Conservation (phyloP, 2,329 filamentous ascomycete genomes). For the Pyrenochaeta sp. region DNA sequence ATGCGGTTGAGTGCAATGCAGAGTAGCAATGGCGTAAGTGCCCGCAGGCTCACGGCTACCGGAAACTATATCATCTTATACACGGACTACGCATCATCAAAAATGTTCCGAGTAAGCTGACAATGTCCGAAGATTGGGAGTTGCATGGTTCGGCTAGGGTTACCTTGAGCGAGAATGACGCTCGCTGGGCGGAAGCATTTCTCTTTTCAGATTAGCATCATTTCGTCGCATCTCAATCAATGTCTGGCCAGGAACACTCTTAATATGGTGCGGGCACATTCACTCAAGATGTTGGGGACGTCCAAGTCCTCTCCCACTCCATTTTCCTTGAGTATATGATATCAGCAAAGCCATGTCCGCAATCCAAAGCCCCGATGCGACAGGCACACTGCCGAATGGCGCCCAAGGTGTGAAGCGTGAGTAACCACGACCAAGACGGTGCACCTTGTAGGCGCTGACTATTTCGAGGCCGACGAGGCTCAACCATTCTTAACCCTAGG, state of each 20-base stretch:
- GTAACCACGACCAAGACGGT: slow-evolving; percentile 15
- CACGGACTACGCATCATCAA: no score
- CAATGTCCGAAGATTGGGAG: no score
- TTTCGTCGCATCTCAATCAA: background rate
- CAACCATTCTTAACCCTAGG: slow-evolving; percentile 51
- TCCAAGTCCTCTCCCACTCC: background rate
- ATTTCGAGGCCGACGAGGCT: slow-evolving; percentile 39
- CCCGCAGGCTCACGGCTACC: no score
- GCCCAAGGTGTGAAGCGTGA: slow-evolving; percentile 36
- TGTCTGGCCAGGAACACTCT: background rate
- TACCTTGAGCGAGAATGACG: background rate
- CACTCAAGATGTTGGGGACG: slow-evolving; percentile 8
- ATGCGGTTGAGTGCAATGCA: no score
- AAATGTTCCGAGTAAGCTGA: no score
- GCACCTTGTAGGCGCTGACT: slow-evolving; percentile 8
- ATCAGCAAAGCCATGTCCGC: slow-evolving; percentile 33
- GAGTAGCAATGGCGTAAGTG: no score
- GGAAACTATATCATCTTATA: no score
- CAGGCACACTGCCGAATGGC: slow-evolving; percentile 14
- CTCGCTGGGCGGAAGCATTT: background rate
- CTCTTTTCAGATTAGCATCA: background rate
- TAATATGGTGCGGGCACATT: background rate
- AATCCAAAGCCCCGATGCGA: slow-evolving; percentile 29
- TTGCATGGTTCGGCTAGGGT: no score
- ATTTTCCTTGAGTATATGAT: background rate